phyloP scores from a whole-genome alignment of 2,329 filamentous ascomycete species.

The Macrophomina phaseolina region DNA sequence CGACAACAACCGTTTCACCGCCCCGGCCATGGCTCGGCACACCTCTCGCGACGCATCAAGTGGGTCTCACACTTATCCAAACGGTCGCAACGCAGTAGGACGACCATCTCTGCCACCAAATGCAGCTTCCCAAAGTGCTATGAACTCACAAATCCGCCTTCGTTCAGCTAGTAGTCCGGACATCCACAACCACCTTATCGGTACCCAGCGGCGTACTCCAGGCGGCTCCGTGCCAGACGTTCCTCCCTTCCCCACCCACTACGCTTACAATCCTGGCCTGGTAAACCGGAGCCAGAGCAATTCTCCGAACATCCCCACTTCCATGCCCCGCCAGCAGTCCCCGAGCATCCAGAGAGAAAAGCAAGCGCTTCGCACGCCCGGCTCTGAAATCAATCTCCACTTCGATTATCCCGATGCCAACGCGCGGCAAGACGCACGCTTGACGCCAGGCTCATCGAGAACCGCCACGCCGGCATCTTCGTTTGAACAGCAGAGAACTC shows the following conservation, averaged over 20 bases:
- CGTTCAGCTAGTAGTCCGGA: slow-evolving; percentile 95
- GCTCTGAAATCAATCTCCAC: slow-evolving; percentile 36
- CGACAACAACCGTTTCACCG: slow-evolving; percentile 79
- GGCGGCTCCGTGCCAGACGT: slow-evolving; percentile 50
- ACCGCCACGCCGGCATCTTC: slow-evolving; percentile 48
- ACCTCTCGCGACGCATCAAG: slow-evolving; percentile 78
- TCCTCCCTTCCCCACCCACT: slow-evolving; percentile 61
- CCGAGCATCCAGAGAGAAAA: slow-evolving; percentile 68
- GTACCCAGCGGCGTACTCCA: slow-evolving; percentile 59
- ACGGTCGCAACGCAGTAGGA: slow-evolving; percentile 68
- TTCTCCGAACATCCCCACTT: slow-evolving; percentile 69
- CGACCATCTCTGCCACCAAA: slow-evolving; percentile 80
- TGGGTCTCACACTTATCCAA: slow-evolving; percentile 66
- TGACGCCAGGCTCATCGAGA: slow-evolving; percentile 34
- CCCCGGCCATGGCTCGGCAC: slow-evolving; percentile 81
- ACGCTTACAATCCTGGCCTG: slow-evolving; percentile 62
- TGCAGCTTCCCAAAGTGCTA: slow-evolving; percentile 54
- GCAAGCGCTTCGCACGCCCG: slow-evolving; percentile 25
- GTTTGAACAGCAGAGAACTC: slow-evolving; percentile 46
- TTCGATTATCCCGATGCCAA: slow-evolving; percentile 47
- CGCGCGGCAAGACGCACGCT: slow-evolving; percentile 40
- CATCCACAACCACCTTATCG: slow-evolving; percentile 73
- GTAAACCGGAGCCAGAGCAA: slow-evolving; percentile 81
- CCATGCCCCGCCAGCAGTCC: slow-evolving; percentile 74
- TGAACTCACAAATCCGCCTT: slow-evolving; percentile 70